Evolutionary conservation across 352 stramenopile species (phyloP).

Genomic region (Phytophthora constricta): DNA sequence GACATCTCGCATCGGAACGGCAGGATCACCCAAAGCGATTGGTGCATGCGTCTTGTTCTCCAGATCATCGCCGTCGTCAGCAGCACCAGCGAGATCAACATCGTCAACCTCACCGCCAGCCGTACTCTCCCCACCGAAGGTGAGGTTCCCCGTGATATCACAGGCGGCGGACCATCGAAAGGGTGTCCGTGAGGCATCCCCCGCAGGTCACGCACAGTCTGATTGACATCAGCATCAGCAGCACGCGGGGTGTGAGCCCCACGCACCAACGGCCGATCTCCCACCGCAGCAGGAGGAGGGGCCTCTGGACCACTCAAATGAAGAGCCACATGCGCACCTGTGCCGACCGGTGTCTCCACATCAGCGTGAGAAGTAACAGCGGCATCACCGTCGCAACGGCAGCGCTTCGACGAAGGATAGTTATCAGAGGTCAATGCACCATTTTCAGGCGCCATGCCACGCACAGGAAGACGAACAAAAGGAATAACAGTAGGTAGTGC

Average conservation of each 20-base stretch:
- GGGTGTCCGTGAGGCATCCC: background rate
- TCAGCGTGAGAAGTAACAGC: background rate
- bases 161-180: background rate
- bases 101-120: background rate
- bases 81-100: background rate
- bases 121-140: background rate
- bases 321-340: slow-evolving; percentile 3
- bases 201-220: background rate
- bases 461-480: background rate
- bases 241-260: background rate
- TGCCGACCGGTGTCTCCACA: background rate
- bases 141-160: background rate
- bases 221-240: background rate
- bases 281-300: slow-evolving; percentile 8
- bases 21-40: background rate
- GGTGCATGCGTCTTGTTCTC: background rate
- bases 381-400: slow-evolving; percentile 12
- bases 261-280: background rate
- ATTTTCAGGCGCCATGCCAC: background rate
- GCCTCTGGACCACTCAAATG: background rate
- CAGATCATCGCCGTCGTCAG: background rate
- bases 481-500: background rate
- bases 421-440: background rate
- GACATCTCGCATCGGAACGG: background rate
- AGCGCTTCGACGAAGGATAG: slow-evolving; percentile 14